These are phyloP conservation scores for Physcia stellaris DNA, from an alignment of 495 filamentous ascomycete genomes.

Conservation along the genomic window DNA sequence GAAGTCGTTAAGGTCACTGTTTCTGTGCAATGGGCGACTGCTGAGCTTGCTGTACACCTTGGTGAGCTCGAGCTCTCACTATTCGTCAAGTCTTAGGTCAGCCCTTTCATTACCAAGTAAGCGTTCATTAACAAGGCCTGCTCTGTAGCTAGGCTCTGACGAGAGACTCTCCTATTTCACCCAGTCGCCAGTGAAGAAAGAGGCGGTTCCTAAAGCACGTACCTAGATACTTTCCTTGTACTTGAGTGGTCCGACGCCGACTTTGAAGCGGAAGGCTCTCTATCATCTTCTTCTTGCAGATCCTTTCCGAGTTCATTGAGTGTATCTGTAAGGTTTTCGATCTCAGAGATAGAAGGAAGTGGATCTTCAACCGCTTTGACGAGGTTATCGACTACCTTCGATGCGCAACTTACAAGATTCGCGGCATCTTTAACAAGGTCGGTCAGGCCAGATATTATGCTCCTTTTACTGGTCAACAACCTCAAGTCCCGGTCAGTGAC, in stretches of 20 bases:
- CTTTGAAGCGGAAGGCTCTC: neutral
- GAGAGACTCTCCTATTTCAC: too few species aligned
- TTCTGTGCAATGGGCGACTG: neutral
- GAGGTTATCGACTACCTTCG: neutral
- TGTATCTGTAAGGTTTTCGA: neutral
- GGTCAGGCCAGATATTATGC: neutral
- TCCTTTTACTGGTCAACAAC: neutral
- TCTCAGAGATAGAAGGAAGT: neutral
- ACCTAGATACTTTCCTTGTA: neutral
- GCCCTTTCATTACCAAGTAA: too few species aligned
- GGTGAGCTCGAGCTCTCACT: neutral
- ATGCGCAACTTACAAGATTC: neutral
- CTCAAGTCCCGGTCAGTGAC: neutral
- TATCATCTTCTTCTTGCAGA: neutral
- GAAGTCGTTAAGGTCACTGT: neutral
- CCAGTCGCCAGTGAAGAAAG: too few species aligned
- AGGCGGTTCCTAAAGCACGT: too few species aligned
- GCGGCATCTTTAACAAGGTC: neutral
- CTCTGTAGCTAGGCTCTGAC: too few species aligned
- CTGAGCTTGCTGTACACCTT: neutral
- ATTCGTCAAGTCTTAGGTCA: too few species aligned
- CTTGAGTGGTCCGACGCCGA: neutral
- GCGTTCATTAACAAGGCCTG: too few species aligned
- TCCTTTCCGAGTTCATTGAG: neutral
- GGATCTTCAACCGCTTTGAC: neutral